Evolutionary conservation across 495 filamentous ascomycete species (phyloP).

Genomic region (Penicillium dipodomyicola): DNA sequence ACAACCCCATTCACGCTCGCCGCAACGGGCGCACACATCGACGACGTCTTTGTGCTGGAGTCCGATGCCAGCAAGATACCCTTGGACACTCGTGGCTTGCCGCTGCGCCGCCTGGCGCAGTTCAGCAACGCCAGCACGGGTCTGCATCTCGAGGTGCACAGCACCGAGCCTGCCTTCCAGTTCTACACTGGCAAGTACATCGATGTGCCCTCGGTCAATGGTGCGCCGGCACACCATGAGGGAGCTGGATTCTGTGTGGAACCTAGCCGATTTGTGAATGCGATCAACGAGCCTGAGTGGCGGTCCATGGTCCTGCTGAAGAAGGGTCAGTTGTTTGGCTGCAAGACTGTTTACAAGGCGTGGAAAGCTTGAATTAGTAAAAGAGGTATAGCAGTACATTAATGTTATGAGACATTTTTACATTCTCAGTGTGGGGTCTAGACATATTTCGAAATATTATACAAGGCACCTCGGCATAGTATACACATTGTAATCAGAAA

Average conservation of each 20-base stretch:
- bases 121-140: constrained; percentile 68
- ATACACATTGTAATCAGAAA: background rate
- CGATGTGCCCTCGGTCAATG: constrained; percentile 68
- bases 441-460: background rate
- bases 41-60: constrained; percentile 86
- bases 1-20: constrained; percentile 65
- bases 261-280: constrained; percentile 86
- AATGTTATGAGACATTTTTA: background rate
- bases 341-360: constrained; percentile 71
- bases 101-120: constrained; percentile 61
- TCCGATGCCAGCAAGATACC: constrained; percentile 59
- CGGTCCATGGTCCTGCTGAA: constrained; percentile 70
- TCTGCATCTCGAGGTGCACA: constrained; percentile 77
- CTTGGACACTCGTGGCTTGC: constrained; percentile 69
- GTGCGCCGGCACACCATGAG: constrained; percentile 57
- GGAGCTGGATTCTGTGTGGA: constrained; percentile 86
- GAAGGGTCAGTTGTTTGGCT: constrained; percentile 77
- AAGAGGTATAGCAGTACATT: background rate
- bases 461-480: background rate
- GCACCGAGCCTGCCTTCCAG: constrained; percentile 94
- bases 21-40: constrained; percentile 66
- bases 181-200: constrained; percentile 90
- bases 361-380: constrained; percentile 58
- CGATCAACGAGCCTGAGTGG: constrained; percentile 77
- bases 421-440: background rate